Evolutionary conservation across 306 rosid species (phyloP).

Genomic region (Fragaria nilgerrensis): DNA sequence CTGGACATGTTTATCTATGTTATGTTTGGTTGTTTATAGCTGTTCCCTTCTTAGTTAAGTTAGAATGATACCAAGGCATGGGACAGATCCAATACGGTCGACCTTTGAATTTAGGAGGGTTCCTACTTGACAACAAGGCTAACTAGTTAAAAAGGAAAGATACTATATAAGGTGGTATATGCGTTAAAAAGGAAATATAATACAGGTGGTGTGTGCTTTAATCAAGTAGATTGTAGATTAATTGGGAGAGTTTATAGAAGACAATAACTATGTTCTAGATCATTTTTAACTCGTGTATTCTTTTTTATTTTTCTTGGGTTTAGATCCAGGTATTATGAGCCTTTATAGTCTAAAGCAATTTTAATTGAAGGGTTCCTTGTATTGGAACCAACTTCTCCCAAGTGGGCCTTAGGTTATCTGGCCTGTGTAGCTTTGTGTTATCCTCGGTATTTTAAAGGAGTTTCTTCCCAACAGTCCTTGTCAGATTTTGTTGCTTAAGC

Average conservation of each 20-base stretch:
- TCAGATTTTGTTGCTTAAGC: background rate
- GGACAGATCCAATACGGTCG: background rate
- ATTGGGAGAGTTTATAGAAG: background rate
- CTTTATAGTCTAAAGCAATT: background rate
- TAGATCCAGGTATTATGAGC: background rate
- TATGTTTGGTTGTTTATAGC: background rate
- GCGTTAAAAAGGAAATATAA: no score
- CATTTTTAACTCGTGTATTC: background rate
- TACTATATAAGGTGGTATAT: background rate
- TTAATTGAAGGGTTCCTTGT: background rate
- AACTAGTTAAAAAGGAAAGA: background rate
- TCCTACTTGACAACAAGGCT: background rate
- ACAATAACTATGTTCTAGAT: background rate
- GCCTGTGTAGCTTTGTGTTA: background rate
- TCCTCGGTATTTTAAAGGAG: background rate
- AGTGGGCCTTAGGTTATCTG: background rate
- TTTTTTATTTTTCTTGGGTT: background rate
- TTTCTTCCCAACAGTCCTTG: background rate
- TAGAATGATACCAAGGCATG: background rate
- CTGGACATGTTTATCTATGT: background rate
- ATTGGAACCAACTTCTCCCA: background rate
- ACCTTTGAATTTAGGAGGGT: background rate
- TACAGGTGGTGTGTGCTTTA: background rate
- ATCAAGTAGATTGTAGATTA: background rate
- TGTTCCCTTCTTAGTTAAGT: background rate